A percentile compares a stretch with the other conserved stretches of the same genome.
Conservation (phyloP, 805 yeast genomes). For the Pichia nanzhaoensis region DNA sequence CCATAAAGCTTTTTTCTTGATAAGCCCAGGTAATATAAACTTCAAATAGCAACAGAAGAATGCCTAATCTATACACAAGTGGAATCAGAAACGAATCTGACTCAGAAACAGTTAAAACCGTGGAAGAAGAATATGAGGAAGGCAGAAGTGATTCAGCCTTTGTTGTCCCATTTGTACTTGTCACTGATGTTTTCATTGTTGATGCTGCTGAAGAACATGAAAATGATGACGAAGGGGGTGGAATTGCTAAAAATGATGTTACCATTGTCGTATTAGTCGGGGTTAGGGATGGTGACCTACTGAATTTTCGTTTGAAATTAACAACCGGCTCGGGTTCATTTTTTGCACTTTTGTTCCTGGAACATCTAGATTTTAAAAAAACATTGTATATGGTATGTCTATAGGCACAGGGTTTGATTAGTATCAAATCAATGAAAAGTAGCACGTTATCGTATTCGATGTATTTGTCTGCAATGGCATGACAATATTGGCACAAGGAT, state of each 20-base stretch:
- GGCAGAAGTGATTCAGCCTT: too few species aligned
- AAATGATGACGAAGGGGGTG: too few species aligned
- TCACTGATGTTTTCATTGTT: background rate
- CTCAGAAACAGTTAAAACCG: background rate
- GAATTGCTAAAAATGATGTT: background rate
- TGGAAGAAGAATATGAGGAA: too few species aligned
- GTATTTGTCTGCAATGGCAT: slow-evolving; percentile 77
- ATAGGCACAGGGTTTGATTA: slow-evolving; percentile 82
- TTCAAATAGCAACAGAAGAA: slow-evolving; percentile 71
- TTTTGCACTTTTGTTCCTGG: too few species aligned
- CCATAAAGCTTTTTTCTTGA: slow-evolving; percentile 54
- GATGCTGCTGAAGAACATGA: background rate
- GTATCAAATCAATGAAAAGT: slow-evolving; percentile 72
- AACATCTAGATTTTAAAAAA: slow-evolving; percentile 19
- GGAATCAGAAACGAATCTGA: slow-evolving; percentile 2
- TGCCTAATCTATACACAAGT: slow-evolving; percentile 39
- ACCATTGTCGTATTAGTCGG: background rate
- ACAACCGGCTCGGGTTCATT: too few species aligned
- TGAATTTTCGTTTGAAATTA: slow-evolving; percentile 3
- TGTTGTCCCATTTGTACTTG: too few species aligned
- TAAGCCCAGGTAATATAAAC: slow-evolving; percentile 90
- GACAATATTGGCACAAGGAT: slow-evolving; percentile 69
- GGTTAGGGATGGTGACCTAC: background rate
- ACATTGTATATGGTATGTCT: slow-evolving; percentile 80
- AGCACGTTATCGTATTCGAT: slow-evolving; percentile 85